phyloP scores from a whole-genome alignment of 2,329 filamentous ascomycete genomes.

The Aspergillus piperis region DNA sequence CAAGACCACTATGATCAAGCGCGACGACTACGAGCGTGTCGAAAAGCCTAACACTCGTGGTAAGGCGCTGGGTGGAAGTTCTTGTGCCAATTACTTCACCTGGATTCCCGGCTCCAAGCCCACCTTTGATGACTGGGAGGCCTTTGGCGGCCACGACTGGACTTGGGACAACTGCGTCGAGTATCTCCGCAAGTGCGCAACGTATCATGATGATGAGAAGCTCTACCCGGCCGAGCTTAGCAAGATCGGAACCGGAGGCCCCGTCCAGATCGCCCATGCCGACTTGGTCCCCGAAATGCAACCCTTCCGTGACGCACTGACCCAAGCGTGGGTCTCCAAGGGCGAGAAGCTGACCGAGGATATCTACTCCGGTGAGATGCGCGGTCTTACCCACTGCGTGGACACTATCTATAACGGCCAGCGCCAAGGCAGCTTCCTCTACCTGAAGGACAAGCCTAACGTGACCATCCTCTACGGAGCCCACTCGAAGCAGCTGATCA shows the following conservation, averaged over 20 bases:
- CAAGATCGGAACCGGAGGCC: constrained; percentile 56
- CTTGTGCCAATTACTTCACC: constrained; percentile 64
- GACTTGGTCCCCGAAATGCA: constrained; percentile 56
- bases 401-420: constrained; percentile 61
- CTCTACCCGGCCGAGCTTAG: constrained; percentile 51
- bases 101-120: constrained; percentile 61
- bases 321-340: constrained; percentile 56
- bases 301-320: constrained; percentile 49
- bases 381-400: constrained; percentile 55
- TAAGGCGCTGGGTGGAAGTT: constrained; percentile 61
- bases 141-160: constrained; percentile 54
- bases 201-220: constrained; percentile 58
- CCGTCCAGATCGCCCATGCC: constrained; percentile 57
- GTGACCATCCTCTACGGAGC: constrained; percentile 54
- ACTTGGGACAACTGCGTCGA: constrained; percentile 55
- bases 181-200: constrained; percentile 59
- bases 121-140: constrained; percentile 57
- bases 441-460: constrained; percentile 57
- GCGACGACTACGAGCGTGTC: constrained; percentile 58
- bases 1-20: constrained; percentile 62
- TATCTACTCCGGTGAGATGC: constrained; percentile 58
- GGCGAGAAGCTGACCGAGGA: constrained; percentile 55
- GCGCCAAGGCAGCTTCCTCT: constrained; percentile 55
- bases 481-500: constrained; percentile 56
- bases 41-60: constrained; percentile 66